These are phyloP conservation scores for Peterozyma xylosa DNA, from an alignment of 805 yeast genomes.

Conservation along the genomic window DNA sequence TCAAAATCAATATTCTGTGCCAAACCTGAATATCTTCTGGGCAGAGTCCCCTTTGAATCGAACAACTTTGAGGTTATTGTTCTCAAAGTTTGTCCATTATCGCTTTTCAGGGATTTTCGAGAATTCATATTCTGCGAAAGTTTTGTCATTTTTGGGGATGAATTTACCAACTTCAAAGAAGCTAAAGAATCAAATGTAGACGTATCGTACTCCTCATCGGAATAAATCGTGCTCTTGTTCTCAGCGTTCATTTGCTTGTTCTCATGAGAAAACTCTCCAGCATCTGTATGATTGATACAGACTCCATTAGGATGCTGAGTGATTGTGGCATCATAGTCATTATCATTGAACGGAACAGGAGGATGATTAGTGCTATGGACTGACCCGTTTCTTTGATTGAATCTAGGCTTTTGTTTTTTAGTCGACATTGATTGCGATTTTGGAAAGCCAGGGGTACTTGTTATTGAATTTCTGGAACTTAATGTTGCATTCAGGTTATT, in stretches of 20 bases:
- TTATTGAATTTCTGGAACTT: constrained; percentile 14
- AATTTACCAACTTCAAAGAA: too few relatives aligned
- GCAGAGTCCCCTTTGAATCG: constrained; percentile 65
- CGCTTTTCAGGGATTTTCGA: not conserved
- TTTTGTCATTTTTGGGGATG: too few relatives aligned
- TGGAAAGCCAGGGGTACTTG: constrained; percentile 55
- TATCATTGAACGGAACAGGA: too few relatives aligned
- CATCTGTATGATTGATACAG: too few relatives aligned
- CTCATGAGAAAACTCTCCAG: too few relatives aligned
- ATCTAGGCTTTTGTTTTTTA: constrained; percentile 4
- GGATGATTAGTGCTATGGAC: constrained; percentile 1
- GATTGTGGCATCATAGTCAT: too few relatives aligned
- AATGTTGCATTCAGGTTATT: constrained; percentile 6
- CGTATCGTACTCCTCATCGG: too few relatives aligned
- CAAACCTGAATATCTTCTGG: constrained; percentile 63
- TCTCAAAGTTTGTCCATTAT: constrained; percentile 30
- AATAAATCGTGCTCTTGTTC: too few relatives aligned
- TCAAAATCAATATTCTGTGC: constrained; percentile 33
- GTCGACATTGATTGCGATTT: not conserved
- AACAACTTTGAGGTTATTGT: constrained; percentile 70
- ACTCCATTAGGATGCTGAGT: too few relatives aligned
- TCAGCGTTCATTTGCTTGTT: too few relatives aligned
- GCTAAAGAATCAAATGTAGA: too few relatives aligned
- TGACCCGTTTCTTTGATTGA: constrained; percentile 4
- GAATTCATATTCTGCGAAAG: too few relatives aligned